Percentiles rank a stretch among this genome's conserved stretches.
Evolutionary conservation across 2,329 filamentous ascomycete species (phyloP).

Genomic region (Aplosporella prunicola): DNA sequence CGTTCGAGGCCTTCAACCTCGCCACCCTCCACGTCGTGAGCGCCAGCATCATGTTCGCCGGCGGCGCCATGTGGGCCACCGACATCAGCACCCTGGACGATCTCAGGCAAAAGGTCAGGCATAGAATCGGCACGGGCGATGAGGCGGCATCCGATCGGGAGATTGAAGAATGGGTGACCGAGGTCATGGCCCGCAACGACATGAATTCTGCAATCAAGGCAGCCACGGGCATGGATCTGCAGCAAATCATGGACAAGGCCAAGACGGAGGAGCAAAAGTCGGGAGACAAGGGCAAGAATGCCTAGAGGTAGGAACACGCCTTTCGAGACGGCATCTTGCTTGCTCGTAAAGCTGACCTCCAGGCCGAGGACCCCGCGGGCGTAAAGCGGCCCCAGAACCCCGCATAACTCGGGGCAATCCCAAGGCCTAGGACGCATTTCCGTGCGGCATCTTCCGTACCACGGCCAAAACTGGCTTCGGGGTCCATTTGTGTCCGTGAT

Average conservation of each 20-base stretch:
- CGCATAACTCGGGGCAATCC: too few species aligned
- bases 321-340: too few species aligned
- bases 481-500: too few species aligned
- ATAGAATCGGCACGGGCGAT: conserved; percentile 34
- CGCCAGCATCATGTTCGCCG: conserved; percentile 63
- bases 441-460: too few species aligned
- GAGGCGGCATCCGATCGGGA: conserved; percentile 43
- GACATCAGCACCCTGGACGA: conserved; percentile 52
- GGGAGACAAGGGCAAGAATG: too few species aligned
- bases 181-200: conserved; percentile 40
- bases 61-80: conserved; percentile 65
- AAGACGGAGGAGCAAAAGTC: conserved; percentile 4
- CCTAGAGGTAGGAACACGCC: too few species aligned
- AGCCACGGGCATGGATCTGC: conserved; percentile 19
- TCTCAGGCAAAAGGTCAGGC: conserved; percentile 51
- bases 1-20: conserved; percentile 71
- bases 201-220: conserved; percentile 24
- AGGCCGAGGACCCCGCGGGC: too few species aligned
- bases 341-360: too few species aligned
- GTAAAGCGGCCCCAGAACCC: too few species aligned
- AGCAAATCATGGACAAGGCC: conserved; percentile 5
- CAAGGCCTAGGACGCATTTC: too few species aligned
- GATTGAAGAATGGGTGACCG: conserved; percentile 45
- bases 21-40: conserved; percentile 79
- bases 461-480: too few species aligned